Conservation (phyloP, 208 protist genomes). For the Phytomonas francai region DNA sequence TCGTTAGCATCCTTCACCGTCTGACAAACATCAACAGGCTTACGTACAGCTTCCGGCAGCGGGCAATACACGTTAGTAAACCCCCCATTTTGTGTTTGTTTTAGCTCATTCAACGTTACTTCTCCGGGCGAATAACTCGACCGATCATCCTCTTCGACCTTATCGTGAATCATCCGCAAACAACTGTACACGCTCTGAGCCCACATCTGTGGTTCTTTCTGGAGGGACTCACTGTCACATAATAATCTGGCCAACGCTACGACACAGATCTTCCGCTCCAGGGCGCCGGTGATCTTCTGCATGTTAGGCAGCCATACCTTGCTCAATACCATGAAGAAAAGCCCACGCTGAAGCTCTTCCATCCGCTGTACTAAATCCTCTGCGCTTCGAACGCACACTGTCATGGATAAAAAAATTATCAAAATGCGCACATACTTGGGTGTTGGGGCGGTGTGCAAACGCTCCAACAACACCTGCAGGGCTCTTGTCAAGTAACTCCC, state of each 20-base stretch:
- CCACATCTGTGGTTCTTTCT: conserved; percentile 49
- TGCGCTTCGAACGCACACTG: conserved; percentile 51
- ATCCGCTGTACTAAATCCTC: conserved; percentile 49
- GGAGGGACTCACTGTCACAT: conserved; percentile 50
- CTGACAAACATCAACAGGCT: conserved; percentile 59
- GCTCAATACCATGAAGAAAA: conserved; percentile 78
- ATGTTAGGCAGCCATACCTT: conserved; percentile 73
- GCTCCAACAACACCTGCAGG: conserved; percentile 63
- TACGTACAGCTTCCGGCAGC: conserved; percentile 52
- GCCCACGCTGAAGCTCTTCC: conserved; percentile 54
- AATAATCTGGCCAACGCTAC: conserved; percentile 73
- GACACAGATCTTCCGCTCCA: conserved; percentile 80
- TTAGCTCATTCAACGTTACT: conserved; percentile 29
- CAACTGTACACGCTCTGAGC: conserved; percentile 54
- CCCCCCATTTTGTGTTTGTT: conserved; percentile 10
- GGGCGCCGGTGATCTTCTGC: conserved; percentile 71
- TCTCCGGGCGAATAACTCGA: conserved; percentile 52
- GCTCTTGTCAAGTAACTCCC: conserved; percentile 42
- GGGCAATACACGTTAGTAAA: conserved; percentile 74
- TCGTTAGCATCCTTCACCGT: conserved; percentile 46
- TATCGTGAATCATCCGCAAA: conserved; percentile 65
- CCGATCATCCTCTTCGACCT: conserved; percentile 68
- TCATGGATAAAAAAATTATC: conserved; percentile 82
- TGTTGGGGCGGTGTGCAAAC: conserved; percentile 63
- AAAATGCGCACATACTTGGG: conserved; percentile 86